These are phyloP conservation scores for Tetrahymena thermophila DNA, from an alignment of 73 alveolate genomes.

Conservation along the genomic window DNA sequence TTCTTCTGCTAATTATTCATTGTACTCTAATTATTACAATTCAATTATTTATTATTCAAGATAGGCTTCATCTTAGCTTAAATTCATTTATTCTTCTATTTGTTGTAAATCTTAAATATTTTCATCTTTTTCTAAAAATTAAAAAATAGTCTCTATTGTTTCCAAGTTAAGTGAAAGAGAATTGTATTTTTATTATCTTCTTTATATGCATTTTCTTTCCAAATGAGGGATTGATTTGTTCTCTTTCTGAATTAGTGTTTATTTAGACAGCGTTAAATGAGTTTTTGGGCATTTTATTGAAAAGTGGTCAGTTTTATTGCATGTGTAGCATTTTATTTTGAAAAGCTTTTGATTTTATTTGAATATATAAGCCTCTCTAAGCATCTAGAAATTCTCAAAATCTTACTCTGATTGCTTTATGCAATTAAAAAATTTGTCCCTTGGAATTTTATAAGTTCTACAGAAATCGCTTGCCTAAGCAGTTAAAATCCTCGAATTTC, in stretches of 20 bases:
- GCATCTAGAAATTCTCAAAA: constrained; percentile 42
- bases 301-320: constrained; percentile 62
- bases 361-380: constrained; percentile 31
- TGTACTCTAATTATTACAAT: neutral
- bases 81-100: neutral
- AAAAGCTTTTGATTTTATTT: constrained; percentile 41
- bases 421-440: constrained; percentile 30
- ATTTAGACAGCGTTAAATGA: neutral
- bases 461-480: constrained; percentile 71
- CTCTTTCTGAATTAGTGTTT: neutral
- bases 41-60: neutral
- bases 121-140: neutral
- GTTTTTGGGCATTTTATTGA: constrained; percentile 4
- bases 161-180: neutral
- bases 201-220: neutral
- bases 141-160: neutral
- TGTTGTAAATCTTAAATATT: neutral
- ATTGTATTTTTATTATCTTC: neutral
- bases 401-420: neutral
- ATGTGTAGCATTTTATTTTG: constrained; percentile 58
- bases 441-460: constrained; percentile 44
- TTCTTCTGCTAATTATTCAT: neutral
- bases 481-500: constrained; percentile 57
- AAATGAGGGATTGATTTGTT: neutral
- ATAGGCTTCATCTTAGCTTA: neutral